phyloP scores from a whole-genome alignment of 2,329 filamentous ascomycete genomes.

The Colletotrichum tabaci region DNA sequence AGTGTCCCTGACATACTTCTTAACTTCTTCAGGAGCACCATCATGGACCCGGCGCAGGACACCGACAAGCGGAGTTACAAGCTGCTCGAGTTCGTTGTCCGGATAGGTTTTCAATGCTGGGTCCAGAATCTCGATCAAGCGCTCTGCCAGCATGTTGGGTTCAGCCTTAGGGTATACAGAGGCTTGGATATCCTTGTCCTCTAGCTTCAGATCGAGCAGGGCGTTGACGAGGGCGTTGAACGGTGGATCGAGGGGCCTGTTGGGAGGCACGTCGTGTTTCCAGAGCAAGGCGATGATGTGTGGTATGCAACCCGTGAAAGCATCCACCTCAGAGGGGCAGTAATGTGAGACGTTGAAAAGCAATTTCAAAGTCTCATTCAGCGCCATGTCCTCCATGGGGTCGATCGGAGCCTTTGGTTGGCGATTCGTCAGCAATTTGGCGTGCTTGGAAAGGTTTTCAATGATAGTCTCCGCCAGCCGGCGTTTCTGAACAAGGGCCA shows the following conservation, averaged over 20 bases:
- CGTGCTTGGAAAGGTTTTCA: constrained; percentile 80
- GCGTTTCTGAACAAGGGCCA: constrained; percentile 75
- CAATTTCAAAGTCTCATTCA: constrained; percentile 88
- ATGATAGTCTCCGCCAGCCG: constrained; percentile 78
- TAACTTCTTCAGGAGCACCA: constrained; percentile 74
- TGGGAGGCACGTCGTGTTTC: constrained; percentile 68
- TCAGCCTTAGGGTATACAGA: constrained; percentile 77
- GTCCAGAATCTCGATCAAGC: constrained; percentile 80
- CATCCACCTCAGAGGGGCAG: constrained; percentile 71
- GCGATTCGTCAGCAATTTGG: constrained; percentile 56
- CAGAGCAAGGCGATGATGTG: constrained; percentile 80
- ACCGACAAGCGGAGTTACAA: constrained; percentile 81
- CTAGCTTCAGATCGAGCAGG: constrained; percentile 83
- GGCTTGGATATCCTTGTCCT: constrained; percentile 65
- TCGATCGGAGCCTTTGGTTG: constrained; percentile 54
- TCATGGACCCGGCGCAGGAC: constrained; percentile 81
- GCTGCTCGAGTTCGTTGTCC: constrained; percentile 79
- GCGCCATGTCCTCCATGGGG: constrained; percentile 83
- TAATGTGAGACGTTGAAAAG: constrained; percentile 90
- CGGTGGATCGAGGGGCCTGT: constrained; percentile 80
- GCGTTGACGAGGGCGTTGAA: constrained; percentile 83
- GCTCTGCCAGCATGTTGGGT: constrained; percentile 71
- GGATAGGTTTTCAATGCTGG: constrained; percentile 74
- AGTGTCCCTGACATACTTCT: constrained; percentile 73
- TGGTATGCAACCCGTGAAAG: constrained; percentile 78